phyloP scores from a whole-genome alignment of 2,329 filamentous ascomycete genomes.

The Apiospora malaysiana region DNA sequence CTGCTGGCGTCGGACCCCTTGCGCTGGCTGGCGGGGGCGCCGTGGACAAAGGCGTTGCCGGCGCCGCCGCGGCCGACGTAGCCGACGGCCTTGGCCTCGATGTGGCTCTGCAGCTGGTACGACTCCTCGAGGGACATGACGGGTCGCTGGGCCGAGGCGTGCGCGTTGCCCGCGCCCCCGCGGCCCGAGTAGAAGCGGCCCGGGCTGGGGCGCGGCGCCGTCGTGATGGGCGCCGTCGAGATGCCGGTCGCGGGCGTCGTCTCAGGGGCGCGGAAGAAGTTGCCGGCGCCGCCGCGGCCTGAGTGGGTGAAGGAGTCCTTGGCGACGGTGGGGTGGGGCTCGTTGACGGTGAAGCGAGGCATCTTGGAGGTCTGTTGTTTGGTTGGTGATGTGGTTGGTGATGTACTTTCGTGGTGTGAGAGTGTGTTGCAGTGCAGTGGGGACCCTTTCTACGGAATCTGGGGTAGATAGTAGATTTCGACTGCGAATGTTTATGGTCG shows the following conservation, averaged over 20 bases:
- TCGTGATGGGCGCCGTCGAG: slow-evolving; percentile 50
- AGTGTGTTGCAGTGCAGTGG: slow-evolving; percentile 21
- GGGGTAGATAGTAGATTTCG: not conserved
- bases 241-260: slow-evolving; percentile 52
- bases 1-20: slow-evolving; percentile 41
- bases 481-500: not conserved
- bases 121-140: slow-evolving; percentile 73
- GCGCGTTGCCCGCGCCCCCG: slow-evolving; percentile 71
- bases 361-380: slow-evolving; percentile 39
- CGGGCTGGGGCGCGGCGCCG: slow-evolving; percentile 45
- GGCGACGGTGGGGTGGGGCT: slow-evolving; percentile 54
- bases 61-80: slow-evolving; percentile 70
- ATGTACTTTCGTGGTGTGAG: slow-evolving; percentile 23
- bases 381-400: slow-evolving; percentile 4
- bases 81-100: slow-evolving; percentile 59
- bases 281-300: slow-evolving; percentile 62
- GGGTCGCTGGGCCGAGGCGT: slow-evolving; percentile 56
- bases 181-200: slow-evolving; percentile 69
- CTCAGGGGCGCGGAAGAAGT: slow-evolving; percentile 55
- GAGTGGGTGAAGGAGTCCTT: slow-evolving; percentile 56
- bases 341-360: slow-evolving; percentile 51
- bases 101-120: slow-evolving; percentile 59
- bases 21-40: slow-evolving; percentile 21
- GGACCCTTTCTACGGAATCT: slow-evolving; percentile 12
- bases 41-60: slow-evolving; percentile 56